Conservation (phyloP, 2,329 filamentous ascomycete genomes). For the Zasmidium citrigriseum region DNA sequence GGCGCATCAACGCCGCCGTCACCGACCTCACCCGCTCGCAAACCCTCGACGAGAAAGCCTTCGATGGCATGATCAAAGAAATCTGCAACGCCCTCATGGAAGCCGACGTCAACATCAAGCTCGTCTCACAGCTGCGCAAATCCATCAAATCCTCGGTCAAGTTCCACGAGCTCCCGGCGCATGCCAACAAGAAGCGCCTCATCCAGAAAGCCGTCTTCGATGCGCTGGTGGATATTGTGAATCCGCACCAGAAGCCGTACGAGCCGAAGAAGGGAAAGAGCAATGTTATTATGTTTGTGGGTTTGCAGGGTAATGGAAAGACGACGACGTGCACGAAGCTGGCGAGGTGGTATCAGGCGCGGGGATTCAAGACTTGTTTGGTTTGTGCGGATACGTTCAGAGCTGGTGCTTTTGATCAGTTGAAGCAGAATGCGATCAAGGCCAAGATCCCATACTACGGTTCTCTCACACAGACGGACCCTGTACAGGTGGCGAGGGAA, state of each 20-base stretch:
- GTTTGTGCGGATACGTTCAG: constrained; percentile 99
- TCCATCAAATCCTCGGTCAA: constrained; percentile 90
- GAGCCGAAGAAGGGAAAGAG: constrained; percentile 94
- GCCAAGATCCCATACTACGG: constrained; percentile 99
- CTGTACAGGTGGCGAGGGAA: constrained; percentile 87
- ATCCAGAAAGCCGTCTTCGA: constrained; percentile 99
- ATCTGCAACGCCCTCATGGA: constrained; percentile 94
- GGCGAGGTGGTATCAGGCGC: constrained; percentile 88
- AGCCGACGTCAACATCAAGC: constrained; percentile 94
- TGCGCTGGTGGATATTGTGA: constrained; percentile 91
- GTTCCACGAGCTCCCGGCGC: constrained; percentile 87
- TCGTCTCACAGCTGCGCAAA: constrained; percentile 87
- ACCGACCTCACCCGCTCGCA: constrained; percentile 87
- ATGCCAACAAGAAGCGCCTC: constrained; percentile 96
- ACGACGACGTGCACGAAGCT: constrained; percentile 98
- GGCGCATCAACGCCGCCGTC: constrained; percentile 97
- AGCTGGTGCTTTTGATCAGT: constrained; percentile 94
- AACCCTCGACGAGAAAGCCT: constrained; percentile 97
- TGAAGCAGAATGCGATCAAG: constrained; percentile 98
- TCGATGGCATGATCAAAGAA: constrained; percentile 97
- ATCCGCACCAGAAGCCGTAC: constrained; percentile 92
- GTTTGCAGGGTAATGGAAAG: constrained; percentile 95
- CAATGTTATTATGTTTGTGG: constrained; percentile 99
- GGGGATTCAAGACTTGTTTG: constrained; percentile 88
- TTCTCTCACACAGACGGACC: constrained; percentile 93